Percentiles rank a stretch among this genome's conserved stretches.
phyloP scores from a whole-genome alignment of 148 eudicot species.

The Heliosperma pusillum region DNA sequence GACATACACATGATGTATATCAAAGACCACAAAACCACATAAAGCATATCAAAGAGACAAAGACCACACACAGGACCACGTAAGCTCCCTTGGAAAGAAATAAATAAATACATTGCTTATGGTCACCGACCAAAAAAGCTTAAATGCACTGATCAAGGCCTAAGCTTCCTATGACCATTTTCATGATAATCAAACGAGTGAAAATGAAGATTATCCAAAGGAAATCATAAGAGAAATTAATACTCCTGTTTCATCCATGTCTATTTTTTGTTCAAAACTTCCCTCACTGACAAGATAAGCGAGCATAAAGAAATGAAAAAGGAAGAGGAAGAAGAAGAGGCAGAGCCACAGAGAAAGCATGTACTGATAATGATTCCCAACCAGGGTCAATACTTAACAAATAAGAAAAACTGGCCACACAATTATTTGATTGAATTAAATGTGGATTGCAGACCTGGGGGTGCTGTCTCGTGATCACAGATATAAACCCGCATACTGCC shows the following conservation, averaged over 20 bases:
- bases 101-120: background rate
- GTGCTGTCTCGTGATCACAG: constrained; percentile 67
- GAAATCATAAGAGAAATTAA: background rate
- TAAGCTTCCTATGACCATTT: background rate
- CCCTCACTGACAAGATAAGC: background rate
- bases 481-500: constrained; percentile 77
- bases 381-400: background rate
- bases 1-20: background rate
- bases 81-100: background rate
- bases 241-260: background rate
- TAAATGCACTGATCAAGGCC: background rate
- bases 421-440: background rate
- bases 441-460: constrained; percentile 57
- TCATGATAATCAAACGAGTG: background rate
- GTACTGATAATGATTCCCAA: too few relatives aligned
- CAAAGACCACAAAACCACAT: background rate
- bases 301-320: background rate
- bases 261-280: background rate
- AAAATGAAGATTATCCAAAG: background rate
- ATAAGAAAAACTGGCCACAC: background rate
- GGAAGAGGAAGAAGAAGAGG: background rate
- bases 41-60: background rate
- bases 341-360: too few relatives aligned
- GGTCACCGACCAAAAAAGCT: background rate
- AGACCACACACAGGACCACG: background rate